Base-by-base conservation (phyloP, 1,139 yeast genomes). In the Debaryomycetaceae sp. region DNA sequence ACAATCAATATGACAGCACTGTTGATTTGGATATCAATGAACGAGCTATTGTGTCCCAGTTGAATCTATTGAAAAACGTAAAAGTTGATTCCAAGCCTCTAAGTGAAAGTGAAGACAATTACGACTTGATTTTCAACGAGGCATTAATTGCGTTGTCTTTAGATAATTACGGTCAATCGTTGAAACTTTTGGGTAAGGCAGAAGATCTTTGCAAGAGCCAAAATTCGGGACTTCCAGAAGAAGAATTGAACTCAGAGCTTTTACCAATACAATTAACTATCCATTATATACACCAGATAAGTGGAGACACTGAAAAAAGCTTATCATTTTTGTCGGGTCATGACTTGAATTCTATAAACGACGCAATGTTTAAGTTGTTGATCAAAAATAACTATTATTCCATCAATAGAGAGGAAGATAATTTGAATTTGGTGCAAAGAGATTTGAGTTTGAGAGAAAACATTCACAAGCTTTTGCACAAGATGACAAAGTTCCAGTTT, bases 11-110 rank as follows among this genome's bases (percentile, higher is more conserved):
- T 35, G 77, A 71, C 46, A 63, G 52, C 47, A 46, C 53, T 29
- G 53, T 73, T 36, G 98, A 91, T 63, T 62, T 89, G 45, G 62
- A 75, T 15, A 83, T 84, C 37, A 87, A 87, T 54, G 81, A 81
- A 53, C 67, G 82, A 44, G 91, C 95, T 3, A 78, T 84, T 30
- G 61, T 77, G 13, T 81, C 91, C 14, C 88, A 79, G 46, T 53
- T 64, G 40, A 64, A 65, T 38, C 57, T 48, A 33, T 44, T 46
- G 35, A 42, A 38, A 15, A 42, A 40, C 13, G 34, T 30, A 8
- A 34, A 37, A 17, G 18, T 41, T 7, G 22, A 31, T 41, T 34
- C 38, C 37, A 18, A 31, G 26, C 18, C 34, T 31, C 30, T 17
- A n/a, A 28, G 33, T 17, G 33, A 40, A 3, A 44, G 41, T 16